Evolutionary conservation across 2,329 filamentous ascomycete genomes (phyloP).

Genomic region (Colletotrichum magnum): DNA sequence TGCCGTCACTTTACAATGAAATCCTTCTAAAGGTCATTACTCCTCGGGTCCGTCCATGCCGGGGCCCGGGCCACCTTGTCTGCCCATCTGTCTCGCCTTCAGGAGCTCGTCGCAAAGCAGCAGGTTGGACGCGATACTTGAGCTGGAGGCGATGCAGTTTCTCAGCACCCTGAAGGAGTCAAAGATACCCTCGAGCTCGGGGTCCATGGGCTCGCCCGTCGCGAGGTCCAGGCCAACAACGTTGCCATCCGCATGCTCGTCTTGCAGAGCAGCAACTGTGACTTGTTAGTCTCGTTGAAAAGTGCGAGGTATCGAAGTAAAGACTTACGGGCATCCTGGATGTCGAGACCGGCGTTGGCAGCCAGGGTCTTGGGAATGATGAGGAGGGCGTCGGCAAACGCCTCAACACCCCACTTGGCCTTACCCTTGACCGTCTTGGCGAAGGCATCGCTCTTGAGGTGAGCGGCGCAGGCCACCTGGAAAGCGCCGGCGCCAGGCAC

Average conservation of each 20-base stretch:
- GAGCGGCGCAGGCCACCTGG: constrained; percentile 91
- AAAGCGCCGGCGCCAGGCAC: constrained; percentile 96
- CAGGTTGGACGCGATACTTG: constrained; percentile 95
- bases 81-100: constrained; percentile 96
- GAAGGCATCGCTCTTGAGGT: constrained; percentile 90
- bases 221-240: constrained; percentile 88
- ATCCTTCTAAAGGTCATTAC: constrained; percentile 48
- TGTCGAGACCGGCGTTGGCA: constrained; percentile 95
- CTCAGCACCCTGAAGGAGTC: constrained; percentile 96
- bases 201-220: constrained; percentile 95
- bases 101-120: constrained; percentile 96
- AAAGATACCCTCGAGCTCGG: constrained; percentile 90
- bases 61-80: constrained; percentile 72
- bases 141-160: constrained; percentile 93
- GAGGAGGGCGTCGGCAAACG: constrained; percentile 94
- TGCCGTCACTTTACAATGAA: constrained; percentile 58
- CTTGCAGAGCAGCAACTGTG: constrained; percentile 86
- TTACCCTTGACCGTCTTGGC: constrained; percentile 95
- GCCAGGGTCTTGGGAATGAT: constrained; percentile 98
- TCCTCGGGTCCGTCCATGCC: constrained; percentile 74
- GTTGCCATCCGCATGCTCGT: constrained; percentile 87
- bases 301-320: constrained; percentile 27
- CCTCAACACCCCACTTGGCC: constrained; percentile 94
- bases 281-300: constrained; percentile 6
- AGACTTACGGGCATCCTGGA: constrained; percentile 90